Base-by-base conservation (phyloP, 768 basidiomycete species). In the Tubosaeta brunneosetosa region DNA sequence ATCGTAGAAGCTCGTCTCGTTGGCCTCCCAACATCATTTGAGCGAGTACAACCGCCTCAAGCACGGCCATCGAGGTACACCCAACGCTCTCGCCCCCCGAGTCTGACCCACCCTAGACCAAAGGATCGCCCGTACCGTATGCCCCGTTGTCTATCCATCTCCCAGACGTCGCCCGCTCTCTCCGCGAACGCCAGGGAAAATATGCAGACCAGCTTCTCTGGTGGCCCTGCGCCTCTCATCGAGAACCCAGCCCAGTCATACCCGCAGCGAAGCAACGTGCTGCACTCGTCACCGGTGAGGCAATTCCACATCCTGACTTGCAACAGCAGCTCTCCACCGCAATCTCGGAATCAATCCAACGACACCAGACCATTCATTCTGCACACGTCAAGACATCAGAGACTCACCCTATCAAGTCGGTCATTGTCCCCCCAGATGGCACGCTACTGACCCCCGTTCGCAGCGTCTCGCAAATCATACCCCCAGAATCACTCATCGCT, bases 391-490 rank as follows among this genome's bases (percentile, higher is more conserved):
- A 89, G 63, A 92, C 89, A 1, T 91, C 88, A 3, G 75, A 79
- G 22, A 80, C 86, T 0, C 91, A 92, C 68, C 91, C 91, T 7
- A 88, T 94, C 64, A 90, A 91, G 88, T 89, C 55, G 47, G 80
- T 72, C 46, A 6, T n/a, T 47, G 17, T 42, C 17, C 45, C 16
- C 14, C 12, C 46, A 5, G 2, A 6, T 19, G 42, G 3, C 48
- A 6, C 41, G 17, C 25, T 27, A 27, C 58, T 61, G 0, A 56
- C 52, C 34, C 33, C 14, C 17, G 31, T 37, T 43, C 25, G 33
- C 59, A 81, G 80, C 55, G 75, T 83, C 37, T 84, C 83, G 0
- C 69, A 73, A n/a, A 73, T 85, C 43, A 71, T 85, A 62, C 82
- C 83, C 2, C 67, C 72, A 7, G 78, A 82, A 48, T 66, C 77